Evolutionary conservation across 2,329 filamentous ascomycete species (phyloP).

Genomic region (Ascochyta fabae): DNA sequence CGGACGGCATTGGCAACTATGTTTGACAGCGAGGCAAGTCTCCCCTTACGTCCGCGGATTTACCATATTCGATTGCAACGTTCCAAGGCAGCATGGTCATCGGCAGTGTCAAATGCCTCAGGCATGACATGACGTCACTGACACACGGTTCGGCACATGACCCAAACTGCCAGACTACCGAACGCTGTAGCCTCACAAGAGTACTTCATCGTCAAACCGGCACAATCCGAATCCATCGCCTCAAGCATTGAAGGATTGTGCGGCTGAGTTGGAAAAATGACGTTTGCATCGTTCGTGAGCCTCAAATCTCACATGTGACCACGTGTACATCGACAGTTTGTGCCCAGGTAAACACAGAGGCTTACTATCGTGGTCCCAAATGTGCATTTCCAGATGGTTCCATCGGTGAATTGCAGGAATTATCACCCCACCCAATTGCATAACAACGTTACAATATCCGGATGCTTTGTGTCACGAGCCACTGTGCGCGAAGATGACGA

Average conservation of each 20-base stretch:
- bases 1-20: slow-evolving; percentile 6
- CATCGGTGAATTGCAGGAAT: neutral
- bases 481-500: neutral
- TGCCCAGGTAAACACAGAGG: neutral
- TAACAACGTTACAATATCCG: neutral
- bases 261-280: neutral
- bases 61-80: neutral
- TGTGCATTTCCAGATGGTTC: neutral
- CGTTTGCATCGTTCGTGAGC: neutral
- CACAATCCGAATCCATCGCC: neutral
- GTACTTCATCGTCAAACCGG: neutral
- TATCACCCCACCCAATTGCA: neutral
- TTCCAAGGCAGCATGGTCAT: neutral
- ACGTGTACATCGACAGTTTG: neutral
- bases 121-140: slow-evolving; percentile 7
- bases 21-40: slow-evolving; percentile 3
- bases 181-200: neutral
- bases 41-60: neutral
- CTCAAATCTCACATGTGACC: neutral
- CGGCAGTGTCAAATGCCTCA: slow-evolving; percentile 2
- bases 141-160: neutral
- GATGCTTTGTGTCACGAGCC: neutral
- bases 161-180: neutral
- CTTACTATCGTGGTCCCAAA: neutral
- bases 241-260: neutral